A percentile compares a stretch with the other conserved stretches of the same genome.
Conservation (phyloP, 257 asterid species). For the Fraxinus pennsylvanica region DNA sequence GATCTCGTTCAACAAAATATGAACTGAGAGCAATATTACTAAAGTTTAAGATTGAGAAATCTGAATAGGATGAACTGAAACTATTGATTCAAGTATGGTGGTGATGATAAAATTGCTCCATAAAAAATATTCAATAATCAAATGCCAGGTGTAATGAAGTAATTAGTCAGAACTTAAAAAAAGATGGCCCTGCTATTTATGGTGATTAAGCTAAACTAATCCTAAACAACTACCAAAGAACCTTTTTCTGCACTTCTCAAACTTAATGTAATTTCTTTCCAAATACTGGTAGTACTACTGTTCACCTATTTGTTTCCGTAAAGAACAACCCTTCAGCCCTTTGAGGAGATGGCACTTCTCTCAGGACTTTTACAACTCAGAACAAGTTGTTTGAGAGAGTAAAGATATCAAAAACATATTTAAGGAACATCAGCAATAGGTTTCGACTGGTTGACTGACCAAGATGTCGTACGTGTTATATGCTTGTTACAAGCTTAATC, state of each 20-base stretch:
- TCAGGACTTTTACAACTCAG: neutral
- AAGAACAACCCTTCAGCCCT: neutral
- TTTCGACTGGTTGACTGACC: neutral
- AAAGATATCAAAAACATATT: neutral
- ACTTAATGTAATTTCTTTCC: neutral
- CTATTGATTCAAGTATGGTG: neutral
- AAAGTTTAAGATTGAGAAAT: neutral
- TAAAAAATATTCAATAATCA: neutral
- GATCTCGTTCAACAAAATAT: neutral
- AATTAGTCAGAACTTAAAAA: neutral
- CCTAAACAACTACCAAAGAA: neutral
- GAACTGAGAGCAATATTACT: neutral
- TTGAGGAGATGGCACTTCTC: neutral
- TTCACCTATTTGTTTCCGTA: neutral
- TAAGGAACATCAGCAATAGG: neutral
- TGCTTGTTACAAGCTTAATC: neutral
- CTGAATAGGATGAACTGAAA: neutral
- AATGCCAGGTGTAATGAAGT: neutral
- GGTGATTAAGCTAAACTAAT: neutral
- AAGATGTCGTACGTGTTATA: neutral
- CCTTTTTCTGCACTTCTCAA: neutral
- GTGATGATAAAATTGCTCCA: neutral
- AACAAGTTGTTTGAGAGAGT: neutral
- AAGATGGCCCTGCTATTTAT: neutral
- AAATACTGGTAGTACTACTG: neutral